Conservation (phyloP, 129 eudicot genomes). For the Arctium minus region DNA sequence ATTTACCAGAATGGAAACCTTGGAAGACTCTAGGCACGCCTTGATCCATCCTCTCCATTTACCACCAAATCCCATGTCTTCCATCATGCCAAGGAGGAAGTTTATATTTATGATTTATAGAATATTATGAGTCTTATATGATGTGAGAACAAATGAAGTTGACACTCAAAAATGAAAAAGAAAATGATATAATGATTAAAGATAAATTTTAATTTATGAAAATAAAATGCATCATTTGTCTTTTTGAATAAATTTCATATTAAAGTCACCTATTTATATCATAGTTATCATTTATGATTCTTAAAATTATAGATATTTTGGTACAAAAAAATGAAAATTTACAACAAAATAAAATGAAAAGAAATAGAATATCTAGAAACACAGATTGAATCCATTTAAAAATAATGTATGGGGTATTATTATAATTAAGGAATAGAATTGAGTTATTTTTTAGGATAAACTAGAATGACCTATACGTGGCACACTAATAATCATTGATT, state of each 20-base stretch:
- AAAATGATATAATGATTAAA: not conserved
- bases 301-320: not conserved
- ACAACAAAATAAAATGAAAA: not conserved
- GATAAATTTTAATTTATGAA: no score
- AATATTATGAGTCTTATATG: not conserved
- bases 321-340: no score
- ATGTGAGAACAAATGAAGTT: not conserved
- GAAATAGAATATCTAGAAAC: not conserved
- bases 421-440: not conserved
- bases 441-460: not conserved
- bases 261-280: not conserved
- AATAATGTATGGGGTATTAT: no score
- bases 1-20: no score
- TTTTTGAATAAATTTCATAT: not conserved
- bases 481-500: constrained; percentile 4
- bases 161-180: not conserved
- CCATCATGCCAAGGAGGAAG: no score
- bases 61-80: no score
- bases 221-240: not conserved
- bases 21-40: no score
- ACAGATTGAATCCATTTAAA: no score
- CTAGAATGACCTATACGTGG: constrained; percentile 14
- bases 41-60: no score
- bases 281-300: not conserved
- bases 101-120: no score